Evolutionary conservation across 495 filamentous ascomycete species (phyloP), one percentile per base, ranked within the genome.

Genomic region (Usnea hakonensis): DNA sequence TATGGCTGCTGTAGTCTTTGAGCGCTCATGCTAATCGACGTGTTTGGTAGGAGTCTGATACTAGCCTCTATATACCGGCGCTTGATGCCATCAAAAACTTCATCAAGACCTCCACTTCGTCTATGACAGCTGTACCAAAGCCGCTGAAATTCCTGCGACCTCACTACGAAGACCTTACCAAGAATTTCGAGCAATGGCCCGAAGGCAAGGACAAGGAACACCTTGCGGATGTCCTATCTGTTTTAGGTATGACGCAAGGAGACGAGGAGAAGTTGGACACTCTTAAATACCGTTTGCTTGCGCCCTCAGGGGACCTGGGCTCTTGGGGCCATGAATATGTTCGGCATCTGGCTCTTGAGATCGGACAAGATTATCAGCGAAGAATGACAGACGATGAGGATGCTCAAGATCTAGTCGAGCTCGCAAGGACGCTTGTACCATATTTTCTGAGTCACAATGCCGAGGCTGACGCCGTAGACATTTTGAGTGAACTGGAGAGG

Each of bases 311-410:
- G 68, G 94, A 99, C 73, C 89, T 97, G 70, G 90, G 88, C 44
- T 95, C 92, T 14, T 99, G 94, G 94, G 94, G 94, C 58, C 94
- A 99, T 75, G 94, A 99, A 82, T 99, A 99, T 71, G 89, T 96
- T 64, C 84, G 94, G 60, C 94, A 99, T 77, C 79, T 99, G 66
- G 93, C 94, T 17, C 78, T 99, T 59, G 94, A 99, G 76, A 91
- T 97, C 61, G 94, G 94, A 58, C 87, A 95, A 74, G 94, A 96
- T 68, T 95, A 93, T 72, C 86, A 83, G 66, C 89, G 89, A 70
- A 85, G 92, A 63, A 70, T 87, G 69, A 83, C 86, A 58, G 82
- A 86, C 28, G 83, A 84, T 62, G 78, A 78, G 60, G 81, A 82
- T 53, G 74, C 74, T 17, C 78, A 87, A 62, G 94, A 97, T 69